A percentile compares a stretch with the other conserved stretches of the same genome.
Evolutionary conservation across 805 yeast species (phyloP).

Genomic region (Candida stauntonica): DNA sequence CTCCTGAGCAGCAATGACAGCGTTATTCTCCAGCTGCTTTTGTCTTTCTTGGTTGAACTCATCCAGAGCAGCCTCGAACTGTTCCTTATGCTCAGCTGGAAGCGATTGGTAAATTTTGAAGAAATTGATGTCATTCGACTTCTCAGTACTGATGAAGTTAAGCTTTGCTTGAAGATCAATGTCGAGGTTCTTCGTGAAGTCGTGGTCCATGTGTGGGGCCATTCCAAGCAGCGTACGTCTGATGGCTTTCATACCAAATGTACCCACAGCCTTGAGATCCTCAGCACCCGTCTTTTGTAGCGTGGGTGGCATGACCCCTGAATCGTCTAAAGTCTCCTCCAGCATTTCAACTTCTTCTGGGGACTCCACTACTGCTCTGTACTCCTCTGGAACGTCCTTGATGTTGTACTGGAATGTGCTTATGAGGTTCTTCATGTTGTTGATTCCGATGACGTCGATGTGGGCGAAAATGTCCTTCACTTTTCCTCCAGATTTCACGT

Average conservation of each 20-base stretch:
- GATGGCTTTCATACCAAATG: conserved; percentile 74
- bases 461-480: conserved; percentile 16
- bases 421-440: conserved; percentile 33
- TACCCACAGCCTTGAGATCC: conserved; percentile 59
- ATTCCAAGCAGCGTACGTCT: conserved; percentile 67
- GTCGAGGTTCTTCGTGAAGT: conserved; percentile 29
- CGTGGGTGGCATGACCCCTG: conserved; percentile 31
- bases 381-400: conserved; percentile 32
- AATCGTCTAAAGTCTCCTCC: conserved; percentile 4
- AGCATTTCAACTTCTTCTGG: conserved; percentile 1
- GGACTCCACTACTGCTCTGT: conserved; percentile 27
- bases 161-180: conserved; percentile 2
- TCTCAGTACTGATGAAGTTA: conserved; percentile 29
- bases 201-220: conserved; percentile 27
- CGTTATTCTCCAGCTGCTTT: conserved; percentile 65
- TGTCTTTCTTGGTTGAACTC: conserved; percentile 74
- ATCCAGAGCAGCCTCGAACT: conserved; percentile 67
- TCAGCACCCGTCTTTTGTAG: conserved; percentile 49
- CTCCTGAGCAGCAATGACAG: conserved; percentile 79
- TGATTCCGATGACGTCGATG: conserved; percentile 50
- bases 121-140: conserved; percentile 44
- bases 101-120: conserved; percentile 60
- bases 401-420: conserved; percentile 17
- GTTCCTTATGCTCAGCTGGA: conserved; percentile 41
- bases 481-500: conserved; percentile 28